A percentile compares a stretch with the other conserved stretches of the same genome.
These are phyloP conservation scores for Papilionanthe hybrid DNA, from an alignment of 116 monocot species.

Conservation along the genomic window DNA sequence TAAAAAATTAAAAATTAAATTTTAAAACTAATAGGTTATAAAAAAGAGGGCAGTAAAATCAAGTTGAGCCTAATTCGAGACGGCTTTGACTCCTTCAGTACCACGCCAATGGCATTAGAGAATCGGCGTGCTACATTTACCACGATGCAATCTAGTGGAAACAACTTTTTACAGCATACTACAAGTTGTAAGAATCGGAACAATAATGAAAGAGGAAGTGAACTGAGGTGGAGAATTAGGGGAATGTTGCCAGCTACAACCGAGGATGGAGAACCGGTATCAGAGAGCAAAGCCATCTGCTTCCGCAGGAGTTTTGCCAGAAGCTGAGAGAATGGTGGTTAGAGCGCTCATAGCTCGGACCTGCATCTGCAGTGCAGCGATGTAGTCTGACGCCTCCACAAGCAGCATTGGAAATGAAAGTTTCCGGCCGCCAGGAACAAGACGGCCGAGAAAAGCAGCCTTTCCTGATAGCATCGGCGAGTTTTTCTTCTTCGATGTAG, in stretches of 20 bases:
- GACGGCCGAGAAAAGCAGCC: constrained; percentile 42
- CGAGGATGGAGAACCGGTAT: not conserved
- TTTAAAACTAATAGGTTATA: not conserved
- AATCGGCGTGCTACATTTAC: constrained; percentile 1
- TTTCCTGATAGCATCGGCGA: constrained; percentile 29
- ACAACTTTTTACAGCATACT: constrained; percentile 3
- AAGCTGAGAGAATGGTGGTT: constrained; percentile 41
- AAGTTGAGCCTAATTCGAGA: not conserved
- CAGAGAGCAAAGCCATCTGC: not conserved
- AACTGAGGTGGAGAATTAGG: not conserved
- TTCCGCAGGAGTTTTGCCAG: constrained; percentile 2
- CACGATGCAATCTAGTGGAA: not conserved
- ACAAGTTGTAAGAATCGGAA: not conserved
- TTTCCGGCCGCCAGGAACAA: constrained; percentile 75
- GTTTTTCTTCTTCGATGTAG: not conserved
- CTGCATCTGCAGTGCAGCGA: constrained; percentile 90
- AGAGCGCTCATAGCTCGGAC: constrained; percentile 65
- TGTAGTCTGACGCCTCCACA: constrained; percentile 78
- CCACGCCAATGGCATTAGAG: not conserved
- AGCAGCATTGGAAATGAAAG: constrained; percentile 54
- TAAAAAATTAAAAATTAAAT: not conserved
- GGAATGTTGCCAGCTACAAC: not conserved
- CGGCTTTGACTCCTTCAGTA: not conserved
- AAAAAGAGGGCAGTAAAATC: not conserved
- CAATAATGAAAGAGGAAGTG: not conserved